Evolutionary conservation across 192 early-diverging fungal genomes (phyloP), one percentile per base, ranked within the genome.

Genomic region (Geosiphon pyriformis): DNA sequence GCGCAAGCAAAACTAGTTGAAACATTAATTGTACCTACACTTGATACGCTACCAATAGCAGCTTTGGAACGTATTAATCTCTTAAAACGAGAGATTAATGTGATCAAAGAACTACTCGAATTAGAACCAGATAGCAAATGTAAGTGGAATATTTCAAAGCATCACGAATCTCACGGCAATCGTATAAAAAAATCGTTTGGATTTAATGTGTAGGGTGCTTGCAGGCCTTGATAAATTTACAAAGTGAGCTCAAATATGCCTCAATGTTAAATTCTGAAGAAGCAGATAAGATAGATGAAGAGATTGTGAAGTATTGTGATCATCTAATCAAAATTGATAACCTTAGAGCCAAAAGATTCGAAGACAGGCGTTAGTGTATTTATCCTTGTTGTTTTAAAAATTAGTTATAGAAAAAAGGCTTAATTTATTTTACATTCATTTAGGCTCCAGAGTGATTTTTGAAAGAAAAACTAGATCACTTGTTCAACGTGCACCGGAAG

Each of bases 91-190:
- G 90, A 94, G 70, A 78, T 88, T 47, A 57, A 76, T 26, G 71
- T 76, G 25, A 70, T 93, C 4, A 72, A 80, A 32, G 92, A 92
- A 63, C 69, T 94, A 22, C 51, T 84, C 10, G 91, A 92, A 26
- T 17, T 90, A 12, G 92, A 94, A 65, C 89, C 91, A 1, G 87
- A 93, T 31, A 86, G 86, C 61, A 91, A 90, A 83, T 93, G 90
- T 91, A 80, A 73, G 77, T 55, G 70, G 25, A 71, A 25, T 15
- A n/a, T n/a, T n/a, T n/a, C n/a, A n/a, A n/a, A n/a, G n/a, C n/a
- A n/a, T n/a, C n/a, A n/a, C n/a, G n/a, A n/a, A n/a, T n/a, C n/a
- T n/a, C n/a, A n/a, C n/a, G n/a, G n/a, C n/a, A n/a, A n/a, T n/a
- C n/a, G n/a, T n/a, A n/a, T n/a, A n/a, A n/a, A n/a, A n/a, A n/a